Base-by-base conservation (phyloP, 257 asterid genomes). In the Ilex asprella region DNA sequence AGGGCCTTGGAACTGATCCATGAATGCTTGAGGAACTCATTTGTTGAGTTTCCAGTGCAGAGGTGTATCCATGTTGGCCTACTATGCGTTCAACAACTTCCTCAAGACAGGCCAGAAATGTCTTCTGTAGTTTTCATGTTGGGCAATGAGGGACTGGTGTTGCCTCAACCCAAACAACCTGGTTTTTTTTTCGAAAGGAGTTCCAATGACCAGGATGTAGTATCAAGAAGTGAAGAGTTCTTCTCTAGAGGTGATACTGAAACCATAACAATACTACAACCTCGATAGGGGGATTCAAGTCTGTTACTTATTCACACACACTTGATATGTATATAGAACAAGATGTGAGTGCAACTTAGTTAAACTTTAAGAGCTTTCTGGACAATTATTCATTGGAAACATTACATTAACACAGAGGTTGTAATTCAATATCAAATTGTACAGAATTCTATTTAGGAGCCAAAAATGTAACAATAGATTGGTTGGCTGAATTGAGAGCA, bases 71-170 rank as follows among this genome's bases (percentile, higher is more conserved):
- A 74, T 27, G 68, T 76, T 3, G 85, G 77, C 10, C 77, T 81
- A 5, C 39, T 79, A 55, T 84, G 87, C n/a, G 78, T 75, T 31
- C 82, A 79, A 27, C 61, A 63, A 39, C 65, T 29, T 31, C 79
- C 86, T 16, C 73, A 70, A 12, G 84, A 84, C 35, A 63, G 87
- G 31, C 87, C 87, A 6, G 67, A 50, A 52, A 84, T 84, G 84
- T 75, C 86, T 1, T 66, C 67, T 0, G 75, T 63, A 11, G 65
- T 81, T 32, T 60, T 65, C 29, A 81, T 82, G 84, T 60, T 81
- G 59, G 74, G 67, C 2, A 68, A 73, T 10, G 78, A 75, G 62
- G 35, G 69, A 10, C 8, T 12, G 9, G 31, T 51, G 41, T 68
- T 81, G 3, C 76, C 87, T 43, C 72, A 68, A 44, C 79, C 85